phyloP scores from a whole-genome alignment of 371 early-diverging fungal species.

The Funneliformis caledonium region DNA sequence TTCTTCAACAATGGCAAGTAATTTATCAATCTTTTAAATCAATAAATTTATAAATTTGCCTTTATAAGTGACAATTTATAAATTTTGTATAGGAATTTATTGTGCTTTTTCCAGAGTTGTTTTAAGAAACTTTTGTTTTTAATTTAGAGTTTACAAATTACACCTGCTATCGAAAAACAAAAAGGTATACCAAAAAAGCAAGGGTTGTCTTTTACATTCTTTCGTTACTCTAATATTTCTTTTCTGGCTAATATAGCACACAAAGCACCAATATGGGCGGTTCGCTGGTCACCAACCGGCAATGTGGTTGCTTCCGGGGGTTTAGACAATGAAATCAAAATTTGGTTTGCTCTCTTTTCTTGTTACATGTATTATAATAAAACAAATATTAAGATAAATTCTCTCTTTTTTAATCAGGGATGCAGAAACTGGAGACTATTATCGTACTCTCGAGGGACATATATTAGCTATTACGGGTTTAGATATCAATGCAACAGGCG shows the following conservation, averaged over 20 bases:
- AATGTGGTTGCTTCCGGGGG: constrained; percentile 77
- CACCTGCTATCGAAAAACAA: neutral
- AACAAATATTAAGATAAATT: too few relatives aligned
- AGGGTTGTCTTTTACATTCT: neutral
- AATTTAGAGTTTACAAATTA: neutral
- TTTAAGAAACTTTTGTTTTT: neutral
- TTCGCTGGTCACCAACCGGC: constrained; percentile 81
- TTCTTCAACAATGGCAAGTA: too few relatives aligned
- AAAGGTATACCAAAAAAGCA: neutral
- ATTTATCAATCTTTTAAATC: too few relatives aligned
- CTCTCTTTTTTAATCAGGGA: constrained; percentile 17
- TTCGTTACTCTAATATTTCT: neutral
- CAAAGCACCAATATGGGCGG: constrained; percentile 74
- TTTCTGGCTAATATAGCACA: constrained; percentile 58
- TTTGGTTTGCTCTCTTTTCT: constrained; percentile 74
- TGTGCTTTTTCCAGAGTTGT: too few relatives aligned
- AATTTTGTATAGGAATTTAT: too few relatives aligned
- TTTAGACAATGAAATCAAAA: constrained; percentile 87
- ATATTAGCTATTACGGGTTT: constrained; percentile 8
- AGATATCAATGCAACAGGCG: constrained; percentile 23
- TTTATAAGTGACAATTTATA: too few relatives aligned
- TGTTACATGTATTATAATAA: neutral
- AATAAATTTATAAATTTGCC: too few relatives aligned
- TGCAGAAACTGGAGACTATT: constrained; percentile 21
- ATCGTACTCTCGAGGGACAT: constrained; percentile 13